Evolutionary conservation across 352 stramenopile genomes (phyloP), one percentile per base, ranked within the genome.

Genomic region (Globisporangium cystogenes): DNA sequence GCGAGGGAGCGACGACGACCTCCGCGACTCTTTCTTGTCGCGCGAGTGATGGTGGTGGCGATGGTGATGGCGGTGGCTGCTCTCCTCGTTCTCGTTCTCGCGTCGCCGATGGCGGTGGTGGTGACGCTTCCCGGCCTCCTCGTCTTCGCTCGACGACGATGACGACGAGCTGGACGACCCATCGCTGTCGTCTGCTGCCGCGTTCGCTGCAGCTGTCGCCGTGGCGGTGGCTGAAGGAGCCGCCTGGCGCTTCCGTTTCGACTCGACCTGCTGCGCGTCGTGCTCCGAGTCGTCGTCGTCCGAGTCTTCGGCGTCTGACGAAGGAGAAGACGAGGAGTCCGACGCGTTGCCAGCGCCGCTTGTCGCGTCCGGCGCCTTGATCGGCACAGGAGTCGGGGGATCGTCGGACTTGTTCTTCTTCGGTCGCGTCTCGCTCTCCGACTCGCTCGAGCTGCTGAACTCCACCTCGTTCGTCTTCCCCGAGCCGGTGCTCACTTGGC

Each of bases 381-480:
- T 46, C 10, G 16, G 18, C 29, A 53, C 53, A 7, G 36, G 26
- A 39, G 29, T 57, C 47, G 21, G 33, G 6, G 40, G 33, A 4
- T 57, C 55, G 5, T 50, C 40, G 3, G 26, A 5, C 11, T 24
- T 44, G 39, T 8, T 27, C 12, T 27, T 35, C 20, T 27, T 57
- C 24, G 20, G 8, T 20, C 31, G 35, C 44, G 23, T 31, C 14
- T 63, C 45, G 10, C 66, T 57, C 33, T 85, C 70, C 5, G 62
- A 71, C 31, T 77, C 65, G 43, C 68, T 82, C 26, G 59, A 78
- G 27, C 64, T 72, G 23, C 74, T 88, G 1, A 65, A 76, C 35
- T 74, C 74, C 29, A 67, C 76, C 29, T 87, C 76, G 40, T 68
- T 76, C 51, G 70, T 77, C 18, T 56, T 56, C 56, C 86, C 70